Percentiles rank a stretch among this genome's conserved stretches.
Conservation (phyloP, 2,329 filamentous ascomycete genomes). For the Ilyonectria destructans region DNA sequence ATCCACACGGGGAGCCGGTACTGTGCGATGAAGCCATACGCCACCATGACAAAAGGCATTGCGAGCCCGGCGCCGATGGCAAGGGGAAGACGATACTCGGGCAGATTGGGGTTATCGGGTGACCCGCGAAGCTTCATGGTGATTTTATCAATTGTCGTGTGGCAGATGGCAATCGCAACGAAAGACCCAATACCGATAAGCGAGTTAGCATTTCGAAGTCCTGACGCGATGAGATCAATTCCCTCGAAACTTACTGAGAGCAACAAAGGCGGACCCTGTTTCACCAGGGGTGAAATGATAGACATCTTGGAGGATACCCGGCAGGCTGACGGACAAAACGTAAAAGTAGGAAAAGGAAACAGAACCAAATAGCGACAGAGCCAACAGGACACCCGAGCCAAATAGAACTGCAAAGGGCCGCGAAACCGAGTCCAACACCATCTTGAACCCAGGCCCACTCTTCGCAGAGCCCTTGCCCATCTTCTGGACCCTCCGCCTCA, state of each 20-base stretch:
- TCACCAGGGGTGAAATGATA: slow-evolving; percentile 67
- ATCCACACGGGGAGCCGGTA: slow-evolving; percentile 59
- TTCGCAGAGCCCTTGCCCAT: slow-evolving; percentile 8
- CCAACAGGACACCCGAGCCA: slow-evolving; percentile 68
- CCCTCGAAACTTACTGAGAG: slow-evolving; percentile 22
- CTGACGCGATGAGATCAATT: too few species aligned
- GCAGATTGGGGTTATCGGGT: slow-evolving; percentile 60
- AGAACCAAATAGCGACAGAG: slow-evolving; percentile 63
- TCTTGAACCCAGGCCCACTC: slow-evolving; percentile 37
- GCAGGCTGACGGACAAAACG: slow-evolving; percentile 68
- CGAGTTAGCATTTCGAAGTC: neutral
- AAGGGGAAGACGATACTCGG: slow-evolving; percentile 71
- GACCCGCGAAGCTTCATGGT: slow-evolving; percentile 64
- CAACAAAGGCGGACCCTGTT: slow-evolving; percentile 69
- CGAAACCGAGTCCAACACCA: slow-evolving; percentile 56
- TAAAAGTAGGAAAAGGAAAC: slow-evolving; percentile 69
- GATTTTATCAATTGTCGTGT: slow-evolving; percentile 67
- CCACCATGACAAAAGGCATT: slow-evolving; percentile 62
- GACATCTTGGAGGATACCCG: slow-evolving; percentile 63
- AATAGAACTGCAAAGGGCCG: slow-evolving; percentile 65
- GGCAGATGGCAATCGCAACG: slow-evolving; percentile 65
- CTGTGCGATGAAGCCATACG: slow-evolving; percentile 69
- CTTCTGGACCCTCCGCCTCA: slow-evolving; percentile 55
- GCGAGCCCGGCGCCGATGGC: slow-evolving; percentile 62
- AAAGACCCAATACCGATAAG: slow-evolving; percentile 64